Conservation (phyloP, 345 rosid species). For the Bruguiera gymnorhiza region DNA sequence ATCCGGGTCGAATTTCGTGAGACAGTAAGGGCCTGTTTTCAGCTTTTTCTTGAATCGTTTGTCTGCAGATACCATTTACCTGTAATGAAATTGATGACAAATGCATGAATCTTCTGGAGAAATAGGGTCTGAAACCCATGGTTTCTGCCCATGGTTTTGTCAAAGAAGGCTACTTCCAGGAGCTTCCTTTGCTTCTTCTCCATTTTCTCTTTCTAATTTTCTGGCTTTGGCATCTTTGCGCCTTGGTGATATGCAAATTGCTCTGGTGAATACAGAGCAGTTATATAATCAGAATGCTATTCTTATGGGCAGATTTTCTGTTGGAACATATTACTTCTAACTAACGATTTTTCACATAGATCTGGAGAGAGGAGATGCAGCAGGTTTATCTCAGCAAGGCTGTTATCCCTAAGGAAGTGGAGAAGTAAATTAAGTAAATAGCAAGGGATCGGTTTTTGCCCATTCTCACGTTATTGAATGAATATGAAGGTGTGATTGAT, state of each 20-base stretch:
- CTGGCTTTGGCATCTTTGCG: too few species aligned
- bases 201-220: not conserved
- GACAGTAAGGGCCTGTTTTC: conserved; percentile 41
- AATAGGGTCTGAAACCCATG: too few species aligned
- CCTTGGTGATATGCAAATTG: too few species aligned
- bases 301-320: not conserved
- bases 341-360: conserved; percentile 35
- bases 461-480: not conserved
- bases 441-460: not conserved
- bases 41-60: not conserved
- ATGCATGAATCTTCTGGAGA: too few species aligned
- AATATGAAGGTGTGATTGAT: conserved; percentile 22
- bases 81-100: too few species aligned
- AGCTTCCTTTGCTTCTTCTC: too few species aligned
- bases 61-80: not conserved
- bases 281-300: not conserved
- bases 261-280: too few species aligned
- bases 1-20: conserved; percentile 92
- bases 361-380: conserved; percentile 94
- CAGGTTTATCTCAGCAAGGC: conserved; percentile 74
- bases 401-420: conserved; percentile 47
- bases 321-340: not conserved
- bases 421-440: conserved; percentile 48
- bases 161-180: too few species aligned
- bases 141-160: too few species aligned